Conservation (phyloP, 768 basidiomycete genomes). For the Xanthoconium purpureum region DNA sequence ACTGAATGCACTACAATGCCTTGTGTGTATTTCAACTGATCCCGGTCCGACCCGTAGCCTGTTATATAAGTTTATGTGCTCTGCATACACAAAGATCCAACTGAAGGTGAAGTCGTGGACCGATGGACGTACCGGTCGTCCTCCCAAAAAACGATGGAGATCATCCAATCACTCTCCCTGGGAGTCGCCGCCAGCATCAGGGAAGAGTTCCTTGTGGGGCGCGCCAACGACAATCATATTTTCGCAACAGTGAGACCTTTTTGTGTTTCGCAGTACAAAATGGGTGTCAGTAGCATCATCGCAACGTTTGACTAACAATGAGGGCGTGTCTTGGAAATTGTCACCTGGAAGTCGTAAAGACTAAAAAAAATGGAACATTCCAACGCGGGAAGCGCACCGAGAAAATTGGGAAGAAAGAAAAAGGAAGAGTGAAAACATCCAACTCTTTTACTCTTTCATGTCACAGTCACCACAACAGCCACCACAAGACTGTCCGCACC, state of each 20-base stretch:
- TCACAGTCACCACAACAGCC: slow-evolving; percentile 42
- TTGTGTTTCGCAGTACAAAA: not conserved
- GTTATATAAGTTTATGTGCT: too few relatives aligned
- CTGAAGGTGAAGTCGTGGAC: not conserved
- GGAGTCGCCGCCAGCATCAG: not conserved
- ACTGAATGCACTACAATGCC: too few relatives aligned
- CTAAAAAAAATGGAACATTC: not conserved
- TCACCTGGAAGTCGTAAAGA: not conserved
- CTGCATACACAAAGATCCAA: too few relatives aligned
- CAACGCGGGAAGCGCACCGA: not conserved
- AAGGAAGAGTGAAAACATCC: not conserved
- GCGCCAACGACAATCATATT: not conserved
- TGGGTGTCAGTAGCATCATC: not conserved
- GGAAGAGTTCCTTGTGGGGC: not conserved
- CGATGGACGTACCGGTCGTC: slow-evolving; percentile 10
- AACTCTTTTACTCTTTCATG: not conserved
- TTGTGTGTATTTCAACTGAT: too few relatives aligned
- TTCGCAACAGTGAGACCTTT: slow-evolving; percentile 23
- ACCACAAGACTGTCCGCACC: slow-evolving; percentile 54
- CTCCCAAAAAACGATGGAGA: not conserved
- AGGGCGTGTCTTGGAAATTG: too few relatives aligned
- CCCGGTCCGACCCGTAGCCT: too few relatives aligned
- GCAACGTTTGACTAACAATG: not conserved
- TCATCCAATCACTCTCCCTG: not conserved
- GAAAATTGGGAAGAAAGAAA: not conserved